Evolutionary conservation across 192 early-diverging fungal species (phyloP).

Genomic region (Coemansia sp.): DNA sequence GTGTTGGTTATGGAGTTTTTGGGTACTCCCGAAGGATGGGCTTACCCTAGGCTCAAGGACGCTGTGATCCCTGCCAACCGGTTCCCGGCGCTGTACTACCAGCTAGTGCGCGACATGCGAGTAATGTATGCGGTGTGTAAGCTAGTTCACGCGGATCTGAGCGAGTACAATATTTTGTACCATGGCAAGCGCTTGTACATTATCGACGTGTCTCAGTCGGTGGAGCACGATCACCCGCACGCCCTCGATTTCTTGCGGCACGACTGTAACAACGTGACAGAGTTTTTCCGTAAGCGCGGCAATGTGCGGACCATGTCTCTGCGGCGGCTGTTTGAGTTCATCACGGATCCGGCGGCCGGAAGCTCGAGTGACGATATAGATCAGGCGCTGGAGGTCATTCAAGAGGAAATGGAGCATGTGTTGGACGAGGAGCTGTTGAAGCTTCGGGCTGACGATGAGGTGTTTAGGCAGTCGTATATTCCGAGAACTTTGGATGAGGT

Average conservation of each 20-base stretch:
- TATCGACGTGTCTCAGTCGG: conserved; percentile 98
- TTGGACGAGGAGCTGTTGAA: conserved; percentile 58
- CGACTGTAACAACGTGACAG: conserved; percentile 91
- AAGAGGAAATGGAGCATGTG: conserved; percentile 35
- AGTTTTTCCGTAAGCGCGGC: conserved; percentile 85
- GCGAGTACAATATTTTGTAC: conserved; percentile 97
- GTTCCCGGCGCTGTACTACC: conserved; percentile 78
- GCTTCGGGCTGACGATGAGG: conserved; percentile 77
- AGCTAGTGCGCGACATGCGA: conserved; percentile 86
- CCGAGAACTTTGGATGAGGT: conserved; percentile 92
- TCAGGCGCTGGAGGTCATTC: conserved; percentile 68
- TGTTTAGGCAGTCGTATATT: conserved; percentile 91
- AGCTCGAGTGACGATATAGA: conserved; percentile 69
- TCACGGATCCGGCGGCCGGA: conserved; percentile 66
- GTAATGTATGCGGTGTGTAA: conserved; percentile 90
- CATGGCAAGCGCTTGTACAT: conserved; percentile 81
- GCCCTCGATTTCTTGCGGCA: conserved; percentile 95
- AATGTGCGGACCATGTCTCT: conserved; percentile 73
- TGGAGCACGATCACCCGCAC: conserved; percentile 98
- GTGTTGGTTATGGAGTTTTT: conserved; percentile 96
- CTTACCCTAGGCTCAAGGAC: conserved; percentile 94
- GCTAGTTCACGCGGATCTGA: conserved; percentile 97
- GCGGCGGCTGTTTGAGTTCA: conserved; percentile 88
- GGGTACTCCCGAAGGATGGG: conserved; percentile 90
- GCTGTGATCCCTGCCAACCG: conserved; percentile 75